These are phyloP conservation scores for Avena sativa DNA, from an alignment of 176 grass and related monocot species.

Conservation along the genomic window DNA sequence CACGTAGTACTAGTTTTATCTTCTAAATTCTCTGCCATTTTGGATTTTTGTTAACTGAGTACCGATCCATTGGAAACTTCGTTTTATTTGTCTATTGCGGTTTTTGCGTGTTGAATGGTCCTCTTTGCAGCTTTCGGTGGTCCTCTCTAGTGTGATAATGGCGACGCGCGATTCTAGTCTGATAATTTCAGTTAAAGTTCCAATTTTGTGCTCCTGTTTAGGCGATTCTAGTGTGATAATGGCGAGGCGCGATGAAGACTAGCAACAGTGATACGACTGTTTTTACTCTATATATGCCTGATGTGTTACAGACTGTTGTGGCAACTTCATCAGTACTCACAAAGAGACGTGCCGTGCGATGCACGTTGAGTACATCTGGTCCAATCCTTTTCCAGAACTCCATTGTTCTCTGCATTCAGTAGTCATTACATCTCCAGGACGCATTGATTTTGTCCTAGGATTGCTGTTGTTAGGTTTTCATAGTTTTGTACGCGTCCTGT, in stretches of 20 bases:
- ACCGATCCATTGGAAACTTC: not conserved
- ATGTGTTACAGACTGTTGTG: not conserved
- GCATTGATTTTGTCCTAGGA: not conserved
- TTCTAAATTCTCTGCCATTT: not conserved
- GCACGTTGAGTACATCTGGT: slow-evolving; percentile 31
- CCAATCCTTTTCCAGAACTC: not conserved
- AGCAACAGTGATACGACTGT: not conserved
- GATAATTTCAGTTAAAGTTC: slow-evolving; percentile 9
- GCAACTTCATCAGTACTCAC: slow-evolving; percentile 15
- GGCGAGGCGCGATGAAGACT: not conserved
- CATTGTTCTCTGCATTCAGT: slow-evolving; percentile 26
- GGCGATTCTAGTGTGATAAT: not conserved
- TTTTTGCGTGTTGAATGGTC: not conserved
- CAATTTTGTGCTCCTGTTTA: slow-evolving; percentile 1
- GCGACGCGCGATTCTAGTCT: too few species aligned
- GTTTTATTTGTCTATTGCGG: not conserved
- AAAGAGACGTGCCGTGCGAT: slow-evolving; percentile 50
- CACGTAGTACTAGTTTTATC: not conserved
- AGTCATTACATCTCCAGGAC: not conserved
- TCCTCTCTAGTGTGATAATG: not conserved
- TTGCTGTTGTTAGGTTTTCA: slow-evolving; percentile 15
- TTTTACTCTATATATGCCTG: not conserved
- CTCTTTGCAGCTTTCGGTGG: not conserved
- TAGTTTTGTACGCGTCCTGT: not conserved
- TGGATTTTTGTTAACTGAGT: not conserved